These are phyloP conservation scores for Ophiocordyceps sinensis DNA, from an alignment of 2,329 filamentous ascomycete species.

Conservation along the genomic window DNA sequence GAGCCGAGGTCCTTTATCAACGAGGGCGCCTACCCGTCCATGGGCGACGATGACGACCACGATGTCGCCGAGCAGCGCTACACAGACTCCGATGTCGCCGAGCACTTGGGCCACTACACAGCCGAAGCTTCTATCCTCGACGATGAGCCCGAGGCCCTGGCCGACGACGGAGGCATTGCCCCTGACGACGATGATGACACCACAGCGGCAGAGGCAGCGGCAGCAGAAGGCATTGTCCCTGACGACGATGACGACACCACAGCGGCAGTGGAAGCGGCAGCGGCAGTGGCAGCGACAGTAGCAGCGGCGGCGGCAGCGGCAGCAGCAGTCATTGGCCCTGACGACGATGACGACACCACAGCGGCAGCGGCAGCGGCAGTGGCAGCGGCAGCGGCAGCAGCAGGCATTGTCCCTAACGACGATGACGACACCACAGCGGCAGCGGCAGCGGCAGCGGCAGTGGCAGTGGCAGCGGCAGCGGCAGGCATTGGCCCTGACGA, in stretches of 20 bases:
- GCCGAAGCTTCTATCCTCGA: slow-evolving; percentile 21
- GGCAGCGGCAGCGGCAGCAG: too few relatives aligned
- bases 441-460: too few relatives aligned
- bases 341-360: too few relatives aligned
- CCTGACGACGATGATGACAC: slow-evolving; percentile 10
- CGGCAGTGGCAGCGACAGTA: too few relatives aligned
- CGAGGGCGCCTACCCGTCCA: slow-evolving; percentile 31
- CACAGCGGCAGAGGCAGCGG: not conserved
- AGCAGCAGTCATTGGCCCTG: slow-evolving; percentile 4
- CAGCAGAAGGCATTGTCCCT: slow-evolving; percentile 15
- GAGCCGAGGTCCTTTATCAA: slow-evolving; percentile 34
- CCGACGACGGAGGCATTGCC: slow-evolving; percentile 12
- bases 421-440: not conserved
- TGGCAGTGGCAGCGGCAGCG: too few relatives aligned
- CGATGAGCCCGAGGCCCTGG: slow-evolving; percentile 12
- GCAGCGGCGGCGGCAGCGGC: too few relatives aligned
- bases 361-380: too few relatives aligned
- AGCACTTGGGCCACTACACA: slow-evolving; percentile 28
- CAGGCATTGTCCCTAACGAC: slow-evolving; percentile 23
- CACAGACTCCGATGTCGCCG: slow-evolving; percentile 27
- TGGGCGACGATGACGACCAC: slow-evolving; percentile 27
- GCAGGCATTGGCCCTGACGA: slow-evolving; percentile 10
- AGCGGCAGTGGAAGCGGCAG: not conserved
- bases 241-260: slow-evolving; percentile 15
- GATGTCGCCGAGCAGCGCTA: slow-evolving; percentile 24